Evolutionary conservation across 2,329 filamentous ascomycete species (phyloP).

Genomic region (Pyrenophora seminiperda): DNA sequence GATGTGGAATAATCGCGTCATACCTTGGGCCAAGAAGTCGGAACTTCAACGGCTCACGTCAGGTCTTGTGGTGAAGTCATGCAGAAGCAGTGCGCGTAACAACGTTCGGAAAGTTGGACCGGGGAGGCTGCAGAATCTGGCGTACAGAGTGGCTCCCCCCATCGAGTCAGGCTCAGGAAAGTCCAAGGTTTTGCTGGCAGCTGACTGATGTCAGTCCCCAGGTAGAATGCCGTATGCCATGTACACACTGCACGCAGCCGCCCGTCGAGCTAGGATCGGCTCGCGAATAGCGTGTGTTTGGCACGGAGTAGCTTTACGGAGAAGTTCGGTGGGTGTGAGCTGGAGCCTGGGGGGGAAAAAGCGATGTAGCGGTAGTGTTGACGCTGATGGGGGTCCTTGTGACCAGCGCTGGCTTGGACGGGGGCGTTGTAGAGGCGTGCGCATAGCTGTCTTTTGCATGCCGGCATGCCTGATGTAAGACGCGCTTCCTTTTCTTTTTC

Average conservation of each 20-base stretch:
- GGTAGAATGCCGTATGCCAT: background rate
- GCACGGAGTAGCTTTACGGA: conserved; percentile 22
- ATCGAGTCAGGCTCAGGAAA: conserved; percentile 2
- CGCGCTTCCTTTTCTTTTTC: conserved; percentile 23
- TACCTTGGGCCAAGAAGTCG: background rate
- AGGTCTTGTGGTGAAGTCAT: background rate
- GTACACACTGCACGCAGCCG: conserved; percentile 23
- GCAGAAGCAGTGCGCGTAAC: conserved; percentile 19
- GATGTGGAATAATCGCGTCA: background rate
- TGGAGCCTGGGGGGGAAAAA: background rate
- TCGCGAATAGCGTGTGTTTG: conserved; percentile 19
- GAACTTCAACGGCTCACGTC: background rate
- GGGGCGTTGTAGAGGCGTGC: conserved; percentile 21
- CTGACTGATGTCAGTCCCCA: background rate
- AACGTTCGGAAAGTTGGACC: conserved; percentile 15
- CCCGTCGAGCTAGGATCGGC: conserved; percentile 23
- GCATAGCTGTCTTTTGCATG: conserved; percentile 6
- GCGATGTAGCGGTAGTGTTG: background rate
- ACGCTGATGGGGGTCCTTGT: background rate
- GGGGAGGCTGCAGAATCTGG: conserved; percentile 14
- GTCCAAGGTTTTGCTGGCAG: background rate
- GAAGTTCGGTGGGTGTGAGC: conserved; percentile 29
- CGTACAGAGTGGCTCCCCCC: conserved; percentile 4
- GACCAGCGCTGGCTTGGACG: conserved; percentile 5
- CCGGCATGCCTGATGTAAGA: conserved; percentile 20